A percentile compares a stretch with the other conserved stretches of the same genome.
Conservation (phyloP, 208 protist species). For the Crithidia bombi region DNA sequence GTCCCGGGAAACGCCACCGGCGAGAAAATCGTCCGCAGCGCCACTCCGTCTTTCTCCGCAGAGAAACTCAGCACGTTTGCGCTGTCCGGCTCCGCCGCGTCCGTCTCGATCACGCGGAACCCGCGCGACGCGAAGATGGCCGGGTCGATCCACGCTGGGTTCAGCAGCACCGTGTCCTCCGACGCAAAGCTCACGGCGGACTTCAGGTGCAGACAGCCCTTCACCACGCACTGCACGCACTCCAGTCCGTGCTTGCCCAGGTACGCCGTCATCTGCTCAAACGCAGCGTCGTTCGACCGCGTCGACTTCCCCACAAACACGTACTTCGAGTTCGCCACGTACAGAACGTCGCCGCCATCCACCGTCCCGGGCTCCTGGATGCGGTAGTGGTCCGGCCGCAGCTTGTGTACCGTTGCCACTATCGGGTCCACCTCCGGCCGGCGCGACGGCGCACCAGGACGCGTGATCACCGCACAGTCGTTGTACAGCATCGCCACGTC, state of each 20-base stretch:
- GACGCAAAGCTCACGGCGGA: conserved; percentile 41
- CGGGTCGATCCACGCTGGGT: conserved; percentile 40
- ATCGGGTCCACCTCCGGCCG: conserved; percentile 50
- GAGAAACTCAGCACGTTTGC: conserved; percentile 47
- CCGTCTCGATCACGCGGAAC: conserved; percentile 43
- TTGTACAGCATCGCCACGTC: conserved; percentile 59
- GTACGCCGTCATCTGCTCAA: conserved; percentile 52
- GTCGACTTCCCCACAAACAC: conserved; percentile 59
- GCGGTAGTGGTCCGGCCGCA: conserved; percentile 43
- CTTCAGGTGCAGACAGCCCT: conserved; percentile 53
- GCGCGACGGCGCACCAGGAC: conserved; percentile 49
- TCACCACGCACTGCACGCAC: conserved; percentile 44
- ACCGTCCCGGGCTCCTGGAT: conserved; percentile 48
- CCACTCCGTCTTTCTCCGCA: conserved; percentile 28
- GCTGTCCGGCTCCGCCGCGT: conserved; percentile 36
- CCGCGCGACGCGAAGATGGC: conserved; percentile 51
- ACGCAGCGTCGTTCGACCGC: conserved; percentile 53
- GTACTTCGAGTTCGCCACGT: conserved; percentile 48
- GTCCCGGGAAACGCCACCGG: conserved; percentile 39
- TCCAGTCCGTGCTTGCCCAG: conserved; percentile 46
- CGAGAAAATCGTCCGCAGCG: conserved; percentile 40
- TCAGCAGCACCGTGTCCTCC: conserved; percentile 45
- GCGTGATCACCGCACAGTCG: conserved; percentile 49
- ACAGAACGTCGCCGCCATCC: conserved; percentile 56
- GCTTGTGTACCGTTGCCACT: conserved; percentile 31